phyloP scores from a whole-genome alignment of 306 rosid genomes.

The Cicer pinnatifidum region DNA sequence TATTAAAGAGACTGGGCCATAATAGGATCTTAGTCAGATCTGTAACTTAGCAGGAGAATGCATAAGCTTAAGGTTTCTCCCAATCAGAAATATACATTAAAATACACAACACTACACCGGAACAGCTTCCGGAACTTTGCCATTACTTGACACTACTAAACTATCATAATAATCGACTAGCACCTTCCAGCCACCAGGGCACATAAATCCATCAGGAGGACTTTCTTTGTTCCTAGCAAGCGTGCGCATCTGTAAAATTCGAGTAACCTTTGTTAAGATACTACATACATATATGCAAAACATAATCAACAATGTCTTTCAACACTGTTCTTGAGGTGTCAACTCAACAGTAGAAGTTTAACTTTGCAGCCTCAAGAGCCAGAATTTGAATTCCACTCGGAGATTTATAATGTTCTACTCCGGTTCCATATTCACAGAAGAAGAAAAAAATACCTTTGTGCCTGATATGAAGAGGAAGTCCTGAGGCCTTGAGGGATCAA shows the following conservation, averaged over 20 bases:
- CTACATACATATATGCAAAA: not conserved
- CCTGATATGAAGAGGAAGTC: slow-evolving; percentile 97
- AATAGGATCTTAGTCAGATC: slow-evolving; percentile 35
- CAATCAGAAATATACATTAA: slow-evolving; percentile 49
- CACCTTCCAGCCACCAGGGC: slow-evolving; percentile 97
- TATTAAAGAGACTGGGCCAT: slow-evolving; percentile 46
- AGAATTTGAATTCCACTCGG: too few species aligned
- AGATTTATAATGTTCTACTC: too few species aligned
- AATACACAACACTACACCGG: slow-evolving; percentile 66
- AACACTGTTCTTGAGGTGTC: too few species aligned
- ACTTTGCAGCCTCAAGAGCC: too few species aligned
- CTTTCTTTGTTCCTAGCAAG: slow-evolving; percentile 90
- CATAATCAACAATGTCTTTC: too few species aligned
- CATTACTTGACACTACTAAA: slow-evolving; percentile 55
- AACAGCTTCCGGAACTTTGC: slow-evolving; percentile 76
- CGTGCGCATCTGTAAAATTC: slow-evolving; percentile 76
- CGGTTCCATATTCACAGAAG: not conserved
- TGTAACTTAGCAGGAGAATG: slow-evolving; percentile 53
- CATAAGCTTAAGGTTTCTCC: slow-evolving; percentile 54
- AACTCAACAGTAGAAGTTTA: too few species aligned
- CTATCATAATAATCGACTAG: slow-evolving; percentile 94
- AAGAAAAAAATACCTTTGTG: slow-evolving; percentile 69
- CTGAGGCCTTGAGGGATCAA: slow-evolving; percentile 90
- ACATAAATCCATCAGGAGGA: slow-evolving; percentile 98
- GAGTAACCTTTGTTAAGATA: slow-evolving; percentile 32